These are phyloP conservation scores for Macadamia integrifolia DNA, from an alignment of 164 flowering plant species.

Conservation along the genomic window DNA sequence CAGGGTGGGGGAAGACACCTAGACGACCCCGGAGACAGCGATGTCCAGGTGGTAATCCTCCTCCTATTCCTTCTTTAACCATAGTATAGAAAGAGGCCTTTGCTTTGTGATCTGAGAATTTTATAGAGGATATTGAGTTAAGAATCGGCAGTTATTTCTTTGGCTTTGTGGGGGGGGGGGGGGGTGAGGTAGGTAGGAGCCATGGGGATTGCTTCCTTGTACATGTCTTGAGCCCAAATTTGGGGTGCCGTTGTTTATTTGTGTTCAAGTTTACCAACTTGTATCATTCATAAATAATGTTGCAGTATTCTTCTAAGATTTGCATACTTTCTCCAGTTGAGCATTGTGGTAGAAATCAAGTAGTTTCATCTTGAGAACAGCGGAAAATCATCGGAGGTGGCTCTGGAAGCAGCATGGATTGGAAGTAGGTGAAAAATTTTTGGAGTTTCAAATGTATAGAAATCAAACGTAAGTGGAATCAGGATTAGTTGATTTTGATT, in stretches of 20 bases:
- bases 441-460: too few species aligned
- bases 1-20: conserved; percentile 93
- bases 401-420: too few species aligned
- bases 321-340: background rate
- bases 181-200: conserved; percentile 14
- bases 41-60: conserved; percentile 54
- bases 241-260: conserved; percentile 14
- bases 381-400: too few species aligned
- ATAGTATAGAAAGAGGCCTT: conserved; percentile 5
- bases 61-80: conserved; percentile 14
- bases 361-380: too few species aligned
- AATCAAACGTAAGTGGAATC: too few species aligned
- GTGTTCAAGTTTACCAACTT: conserved; percentile 15
- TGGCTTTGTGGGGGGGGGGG: background rate
- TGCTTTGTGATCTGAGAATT: conserved; percentile 9
- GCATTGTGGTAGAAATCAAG: too few species aligned
- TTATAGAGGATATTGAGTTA: conserved; percentile 11
- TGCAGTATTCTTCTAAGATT: conserved; percentile 7
- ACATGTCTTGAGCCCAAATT: conserved; percentile 24
- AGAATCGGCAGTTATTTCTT: conserved; percentile 1
- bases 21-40: conserved; percentile 84
- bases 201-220: conserved; percentile 18
- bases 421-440: too few species aligned
- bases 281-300: conserved; percentile 26
- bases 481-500: too few species aligned